A percentile compares a stretch with the other conserved stretches of the same genome.
These are phyloP conservation scores for Silybum marianum DNA, from an alignment of 129 eudicot species.

Conservation along the genomic window DNA sequence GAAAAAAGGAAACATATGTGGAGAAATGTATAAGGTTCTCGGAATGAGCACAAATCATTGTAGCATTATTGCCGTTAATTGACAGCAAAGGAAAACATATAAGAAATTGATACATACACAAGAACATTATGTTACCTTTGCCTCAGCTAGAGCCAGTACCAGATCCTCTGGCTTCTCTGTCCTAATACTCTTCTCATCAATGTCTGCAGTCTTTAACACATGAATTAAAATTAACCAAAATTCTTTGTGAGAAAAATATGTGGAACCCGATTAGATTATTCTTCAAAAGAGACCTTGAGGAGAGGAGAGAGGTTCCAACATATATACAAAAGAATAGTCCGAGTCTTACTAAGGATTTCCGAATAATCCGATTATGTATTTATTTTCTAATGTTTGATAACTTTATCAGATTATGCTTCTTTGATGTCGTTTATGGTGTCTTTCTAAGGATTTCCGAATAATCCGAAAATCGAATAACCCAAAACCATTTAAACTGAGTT, in stretches of 20 bases:
- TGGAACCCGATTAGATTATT: not conserved
- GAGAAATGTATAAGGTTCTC: too few relatives aligned
- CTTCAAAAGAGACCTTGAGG: not conserved
- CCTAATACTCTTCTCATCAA: slow-evolving; percentile 91
- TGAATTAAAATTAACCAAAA: not conserved
- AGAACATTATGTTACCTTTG: slow-evolving; percentile 58
- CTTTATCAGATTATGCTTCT: not conserved
- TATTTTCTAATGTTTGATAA: too few relatives aligned
- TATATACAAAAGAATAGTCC: too few relatives aligned
- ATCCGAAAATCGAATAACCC: not conserved
- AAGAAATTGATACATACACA: not conserved
- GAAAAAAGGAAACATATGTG: too few relatives aligned
- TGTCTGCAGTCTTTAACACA: slow-evolving; percentile 69
- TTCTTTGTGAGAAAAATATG: too few relatives aligned
- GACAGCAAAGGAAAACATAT: not conserved
- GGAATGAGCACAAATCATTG: too few relatives aligned
- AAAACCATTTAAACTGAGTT: not conserved
- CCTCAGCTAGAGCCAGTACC: slow-evolving; percentile 87
- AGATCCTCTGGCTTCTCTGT: slow-evolving; percentile 84
- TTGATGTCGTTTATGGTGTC: not conserved
- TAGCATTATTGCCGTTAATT: too few relatives aligned
- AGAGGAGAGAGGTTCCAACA: not conserved
- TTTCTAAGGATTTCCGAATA: not conserved
- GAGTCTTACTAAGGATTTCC: too few relatives aligned
- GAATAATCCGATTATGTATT: too few relatives aligned